phyloP scores from a whole-genome alignment of 768 basidiomycete genomes.

The Postia placenta region DNA sequence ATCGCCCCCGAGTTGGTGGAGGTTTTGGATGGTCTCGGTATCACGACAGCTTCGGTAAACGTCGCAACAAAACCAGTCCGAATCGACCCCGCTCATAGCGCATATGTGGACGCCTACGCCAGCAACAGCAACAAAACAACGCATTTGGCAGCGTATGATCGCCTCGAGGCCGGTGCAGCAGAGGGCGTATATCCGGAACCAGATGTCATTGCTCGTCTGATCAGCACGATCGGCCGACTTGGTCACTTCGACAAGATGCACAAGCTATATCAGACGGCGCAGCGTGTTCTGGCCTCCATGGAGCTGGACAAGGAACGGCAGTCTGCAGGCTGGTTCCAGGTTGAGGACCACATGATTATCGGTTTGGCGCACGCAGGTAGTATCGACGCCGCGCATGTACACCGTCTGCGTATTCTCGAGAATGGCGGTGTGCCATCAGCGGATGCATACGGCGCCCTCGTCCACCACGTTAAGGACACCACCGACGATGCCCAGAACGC shows the following conservation, averaged over 20 bases:
- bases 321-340: constrained; percentile 56
- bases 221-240: constrained; percentile 61
- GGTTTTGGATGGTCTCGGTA: no score
- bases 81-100: constrained; percentile 23
- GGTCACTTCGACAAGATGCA: constrained; percentile 55
- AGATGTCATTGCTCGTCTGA: constrained; percentile 50
- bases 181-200: constrained; percentile 45
- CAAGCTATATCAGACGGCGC: constrained; percentile 63
- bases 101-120: constrained; percentile 16
- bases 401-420: constrained; percentile 72
- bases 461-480: constrained; percentile 83
- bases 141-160: constrained; percentile 37
- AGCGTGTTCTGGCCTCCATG: constrained; percentile 46
- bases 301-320: constrained; percentile 42
- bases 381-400: constrained; percentile 72
- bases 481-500: constrained; percentile 94
- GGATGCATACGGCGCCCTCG: constrained; percentile 89
- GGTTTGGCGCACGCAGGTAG: constrained; percentile 79
- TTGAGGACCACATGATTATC: constrained; percentile 90
- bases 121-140: constrained; percentile 7
- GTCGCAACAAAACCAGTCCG: no score
- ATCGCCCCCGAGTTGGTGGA: no score
- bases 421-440: constrained; percentile 75
- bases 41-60: no score
- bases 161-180: constrained; percentile 41